A percentile compares a stretch with the other conserved stretches of the same genome.
Evolutionary conservation across 2,329 filamentous ascomycete genomes (phyloP).

Genomic region (Emericellopsis atlantica): DNA sequence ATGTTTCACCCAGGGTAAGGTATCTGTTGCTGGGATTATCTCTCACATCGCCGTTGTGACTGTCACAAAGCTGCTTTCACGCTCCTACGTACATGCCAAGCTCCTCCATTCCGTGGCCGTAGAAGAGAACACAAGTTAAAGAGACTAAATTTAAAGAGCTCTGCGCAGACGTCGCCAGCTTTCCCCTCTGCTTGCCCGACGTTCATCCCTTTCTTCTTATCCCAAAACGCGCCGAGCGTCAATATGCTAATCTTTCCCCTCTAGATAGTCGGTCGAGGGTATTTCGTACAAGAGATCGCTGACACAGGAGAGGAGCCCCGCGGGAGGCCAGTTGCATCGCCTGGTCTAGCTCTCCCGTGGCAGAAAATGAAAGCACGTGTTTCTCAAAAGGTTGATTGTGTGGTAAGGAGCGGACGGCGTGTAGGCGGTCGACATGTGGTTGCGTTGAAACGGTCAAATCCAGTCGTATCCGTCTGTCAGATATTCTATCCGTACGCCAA

Average conservation of each 20-base stretch:
- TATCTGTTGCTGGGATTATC: too few species aligned
- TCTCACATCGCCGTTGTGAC: too few species aligned
- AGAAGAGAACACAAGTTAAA: neutral
- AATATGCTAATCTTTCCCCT: neutral
- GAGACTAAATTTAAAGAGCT: conserved; percentile 1
- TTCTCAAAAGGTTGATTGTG: neutral
- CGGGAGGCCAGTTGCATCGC: neutral
- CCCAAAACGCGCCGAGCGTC: neutral
- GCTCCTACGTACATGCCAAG: neutral
- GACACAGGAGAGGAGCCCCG: neutral
- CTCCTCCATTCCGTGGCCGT: neutral
- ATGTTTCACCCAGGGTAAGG: too few species aligned
- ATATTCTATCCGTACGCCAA: conserved; percentile 22
- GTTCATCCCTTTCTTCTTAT: neutral
- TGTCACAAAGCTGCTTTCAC: neutral
- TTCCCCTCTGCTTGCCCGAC: neutral
- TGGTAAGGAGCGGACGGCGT: conserved; percentile 26
- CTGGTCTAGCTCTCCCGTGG: neutral
- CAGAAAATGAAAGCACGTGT: neutral
- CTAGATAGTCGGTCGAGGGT: too few species aligned
- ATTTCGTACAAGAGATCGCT: too few species aligned
- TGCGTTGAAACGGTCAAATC: conserved; percentile 6
- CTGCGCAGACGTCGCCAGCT: neutral
- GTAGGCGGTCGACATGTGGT: conserved; percentile 13
- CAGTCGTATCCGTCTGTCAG: conserved; percentile 6